Conservation (phyloP, 495 filamentous ascomycete species). For the Penicillium salamii region DNA sequence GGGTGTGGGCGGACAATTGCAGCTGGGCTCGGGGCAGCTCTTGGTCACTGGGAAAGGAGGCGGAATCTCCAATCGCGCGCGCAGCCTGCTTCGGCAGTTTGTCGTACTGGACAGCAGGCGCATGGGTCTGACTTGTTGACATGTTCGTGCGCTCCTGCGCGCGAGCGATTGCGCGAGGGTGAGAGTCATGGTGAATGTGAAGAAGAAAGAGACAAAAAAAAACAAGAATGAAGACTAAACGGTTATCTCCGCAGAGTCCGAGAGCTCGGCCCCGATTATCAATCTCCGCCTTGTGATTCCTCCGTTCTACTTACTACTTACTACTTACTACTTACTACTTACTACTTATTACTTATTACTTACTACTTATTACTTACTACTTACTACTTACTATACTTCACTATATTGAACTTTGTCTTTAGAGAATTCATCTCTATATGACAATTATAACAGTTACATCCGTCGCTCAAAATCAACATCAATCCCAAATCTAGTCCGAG, state of each 20-base stretch:
- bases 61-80: slow-evolving; percentile 37
- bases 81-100: slow-evolving; percentile 16
- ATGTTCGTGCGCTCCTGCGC: slow-evolving; percentile 13
- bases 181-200: slow-evolving; percentile 4
- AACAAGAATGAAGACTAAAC: background rate
- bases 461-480: slow-evolving; percentile 2
- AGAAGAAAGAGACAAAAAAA: background rate
- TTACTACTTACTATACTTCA: no score
- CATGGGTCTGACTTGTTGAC: slow-evolving; percentile 2
- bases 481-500: slow-evolving; percentile 3
- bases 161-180: slow-evolving; percentile 12
- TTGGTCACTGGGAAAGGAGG: slow-evolving; percentile 48
- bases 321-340: no score
- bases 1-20: slow-evolving; percentile 64
- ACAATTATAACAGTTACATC: no score
- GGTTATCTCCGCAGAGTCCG: slow-evolving; percentile 2
- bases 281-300: slow-evolving; percentile 4
- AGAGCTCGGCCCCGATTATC: slow-evolving; percentile 7
- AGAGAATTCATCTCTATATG: no score
- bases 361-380: no score
- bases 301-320: background rate
- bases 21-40: slow-evolving; percentile 69
- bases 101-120: slow-evolving; percentile 28
- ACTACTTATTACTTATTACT: no score
- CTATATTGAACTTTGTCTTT: no score